These are phyloP conservation scores for Tylopilus vinaceipallidus DNA, from an alignment of 768 basidiomycete genomes.

Conservation along the genomic window DNA sequence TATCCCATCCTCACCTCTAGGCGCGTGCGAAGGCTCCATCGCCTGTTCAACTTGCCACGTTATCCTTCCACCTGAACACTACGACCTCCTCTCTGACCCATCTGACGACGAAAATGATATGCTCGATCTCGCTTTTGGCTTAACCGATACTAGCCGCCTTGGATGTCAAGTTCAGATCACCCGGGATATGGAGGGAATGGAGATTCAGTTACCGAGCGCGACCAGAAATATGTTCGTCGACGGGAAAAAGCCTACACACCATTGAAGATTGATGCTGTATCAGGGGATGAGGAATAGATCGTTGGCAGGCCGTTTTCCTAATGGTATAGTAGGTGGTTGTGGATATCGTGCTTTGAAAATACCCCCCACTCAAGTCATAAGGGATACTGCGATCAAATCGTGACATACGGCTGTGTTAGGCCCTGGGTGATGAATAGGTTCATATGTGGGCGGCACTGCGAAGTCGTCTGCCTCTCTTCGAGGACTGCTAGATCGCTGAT, in stretches of 20 bases:
- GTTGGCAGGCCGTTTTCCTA: not conserved
- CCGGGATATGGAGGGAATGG: conserved; percentile 80
- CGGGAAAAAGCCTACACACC: conserved; percentile 57
- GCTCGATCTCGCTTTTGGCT: conserved; percentile 96
- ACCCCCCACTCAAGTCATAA: conserved; percentile 10
- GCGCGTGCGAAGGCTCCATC: conserved; percentile 94
- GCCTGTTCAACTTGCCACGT: conserved; percentile 99
- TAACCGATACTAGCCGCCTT: conserved; percentile 88
- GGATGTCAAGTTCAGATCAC: conserved; percentile 81
- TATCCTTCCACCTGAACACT: conserved; percentile 58
- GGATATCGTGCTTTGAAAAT: conserved; percentile 16
- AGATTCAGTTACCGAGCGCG: conserved; percentile 81
- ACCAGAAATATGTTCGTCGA: conserved; percentile 98
- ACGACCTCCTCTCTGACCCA: conserved; percentile 87
- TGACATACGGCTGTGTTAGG: not conserved
- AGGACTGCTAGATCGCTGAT: too few species aligned
- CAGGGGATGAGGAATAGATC: not conserved
- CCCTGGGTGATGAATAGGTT: not conserved
- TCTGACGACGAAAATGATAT: conserved; percentile 98
- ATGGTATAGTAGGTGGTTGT: conserved; percentile 17
- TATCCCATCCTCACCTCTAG: conserved; percentile 38
- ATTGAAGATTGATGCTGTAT: conserved; percentile 25
- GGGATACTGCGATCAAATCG: not conserved
- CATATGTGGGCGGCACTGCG: not conserved
- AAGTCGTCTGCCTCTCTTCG: too few species aligned